Percentiles rank a stretch among this genome's conserved stretches.
These are phyloP conservation scores for Chalciporus pseudorubinellus DNA, from an alignment of 768 basidiomycete species.

Conservation along the genomic window DNA sequence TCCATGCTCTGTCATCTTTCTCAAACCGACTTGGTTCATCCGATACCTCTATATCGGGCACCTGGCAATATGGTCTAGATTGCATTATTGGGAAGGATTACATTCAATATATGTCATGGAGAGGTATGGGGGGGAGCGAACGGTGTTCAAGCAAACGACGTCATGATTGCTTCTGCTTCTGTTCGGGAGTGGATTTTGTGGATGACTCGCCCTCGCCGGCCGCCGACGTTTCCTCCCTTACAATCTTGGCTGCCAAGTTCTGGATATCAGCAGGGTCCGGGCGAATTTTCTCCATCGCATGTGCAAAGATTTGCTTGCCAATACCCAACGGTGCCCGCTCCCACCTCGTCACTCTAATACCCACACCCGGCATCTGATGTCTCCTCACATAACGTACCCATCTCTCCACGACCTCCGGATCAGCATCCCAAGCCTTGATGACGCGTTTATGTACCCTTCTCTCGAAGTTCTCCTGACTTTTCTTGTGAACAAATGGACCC, in stretches of 20 bases:
- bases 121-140: neutral
- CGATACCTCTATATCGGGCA: neutral
- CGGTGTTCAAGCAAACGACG: neutral
- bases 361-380: slow-evolving; percentile 82
- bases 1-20: neutral
- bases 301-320: slow-evolving; percentile 40
- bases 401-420: slow-evolving; percentile 70
- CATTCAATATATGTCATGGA: neutral
- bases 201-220: slow-evolving; percentile 4
- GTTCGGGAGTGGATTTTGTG: neutral
- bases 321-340: slow-evolving; percentile 58
- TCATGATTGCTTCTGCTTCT: neutral
- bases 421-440: slow-evolving; percentile 90
- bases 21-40: too few species aligned
- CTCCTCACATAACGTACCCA: slow-evolving; percentile 78
- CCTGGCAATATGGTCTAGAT: neutral
- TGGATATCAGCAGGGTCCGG: slow-evolving; percentile 36
- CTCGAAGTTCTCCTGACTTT: slow-evolving; percentile 94
- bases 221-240: slow-evolving; percentile 26
- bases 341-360: slow-evolving; percentile 79
- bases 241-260: slow-evolving; percentile 41
- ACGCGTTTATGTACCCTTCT: slow-evolving; percentile 77
- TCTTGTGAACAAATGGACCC: slow-evolving; percentile 90
- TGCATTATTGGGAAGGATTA: slow-evolving; percentile 10
- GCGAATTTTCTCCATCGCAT: slow-evolving; percentile 35